Percentiles rank a stretch among this genome's conserved stretches.
These are phyloP conservation scores for Knoxdaviesia capensis DNA, from an alignment of 2,329 filamentous ascomycete genomes.

Conservation along the genomic window DNA sequence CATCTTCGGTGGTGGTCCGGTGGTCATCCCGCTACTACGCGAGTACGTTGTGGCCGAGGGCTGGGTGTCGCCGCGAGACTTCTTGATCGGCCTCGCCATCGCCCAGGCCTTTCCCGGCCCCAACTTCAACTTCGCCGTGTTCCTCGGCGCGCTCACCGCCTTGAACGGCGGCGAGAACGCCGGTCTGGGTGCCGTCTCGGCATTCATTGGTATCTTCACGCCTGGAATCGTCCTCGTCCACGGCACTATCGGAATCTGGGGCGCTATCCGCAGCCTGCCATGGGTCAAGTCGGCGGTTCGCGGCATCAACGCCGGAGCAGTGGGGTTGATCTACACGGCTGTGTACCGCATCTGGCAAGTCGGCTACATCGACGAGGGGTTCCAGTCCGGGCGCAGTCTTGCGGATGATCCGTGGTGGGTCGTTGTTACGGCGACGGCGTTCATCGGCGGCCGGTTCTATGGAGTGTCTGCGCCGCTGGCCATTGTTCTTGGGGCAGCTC, in stretches of 20 bases:
- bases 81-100: conserved; percentile 51
- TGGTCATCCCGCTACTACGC: conserved; percentile 42
- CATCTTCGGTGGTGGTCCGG: conserved; percentile 43
- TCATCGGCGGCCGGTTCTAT: conserved; percentile 14
- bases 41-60: conserved; percentile 44
- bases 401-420: conserved; percentile 43
- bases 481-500: conserved; percentile 13
- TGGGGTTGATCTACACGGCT: conserved; percentile 42
- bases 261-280: conserved; percentile 20
- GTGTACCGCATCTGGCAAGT: conserved; percentile 44
- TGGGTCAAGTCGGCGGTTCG: conserved; percentile 28
- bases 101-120: conserved; percentile 44
- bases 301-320: conserved; percentile 38
- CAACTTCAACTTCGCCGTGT: conserved; percentile 32
- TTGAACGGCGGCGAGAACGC: conserved; percentile 14
- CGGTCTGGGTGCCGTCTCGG: conserved; percentile 16
- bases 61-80: conserved; percentile 52
- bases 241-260: conserved; percentile 35
- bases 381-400: conserved; percentile 27
- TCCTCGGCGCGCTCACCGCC: conserved; percentile 28
- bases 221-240: conserved; percentile 28
- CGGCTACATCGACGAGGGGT: conserved; percentile 31
- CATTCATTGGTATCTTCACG: conserved; percentile 29
- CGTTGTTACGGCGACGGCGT: conserved; percentile 27
- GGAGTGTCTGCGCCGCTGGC: conserved; percentile 12